Evolutionary conservation across 257 asterid genomes (phyloP).

Genomic region (Echites panduratus): DNA sequence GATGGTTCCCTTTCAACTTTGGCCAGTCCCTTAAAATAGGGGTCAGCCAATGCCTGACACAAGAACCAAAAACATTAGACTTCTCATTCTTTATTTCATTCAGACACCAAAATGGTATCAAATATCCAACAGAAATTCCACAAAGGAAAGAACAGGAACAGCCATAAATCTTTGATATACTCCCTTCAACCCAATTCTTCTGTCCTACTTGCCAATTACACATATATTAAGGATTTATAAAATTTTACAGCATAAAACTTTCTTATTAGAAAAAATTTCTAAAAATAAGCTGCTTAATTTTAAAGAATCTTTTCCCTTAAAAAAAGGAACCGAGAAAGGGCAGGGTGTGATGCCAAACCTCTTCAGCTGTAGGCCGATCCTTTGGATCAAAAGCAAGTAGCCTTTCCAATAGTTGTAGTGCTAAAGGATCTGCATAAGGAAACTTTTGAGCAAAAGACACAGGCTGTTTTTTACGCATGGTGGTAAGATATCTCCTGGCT

Average conservation of each 20-base stretch:
- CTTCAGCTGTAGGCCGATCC: slow-evolving; percentile 84
- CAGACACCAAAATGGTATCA: background rate
- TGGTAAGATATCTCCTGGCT: slow-evolving; percentile 77
- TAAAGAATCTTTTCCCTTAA: background rate
- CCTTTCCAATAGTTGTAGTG: slow-evolving; percentile 63
- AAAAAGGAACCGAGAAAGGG: background rate
- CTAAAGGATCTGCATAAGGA: slow-evolving; percentile 76
- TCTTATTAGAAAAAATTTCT: no score
- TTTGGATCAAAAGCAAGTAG: slow-evolving; percentile 84
- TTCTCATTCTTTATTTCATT: no score
- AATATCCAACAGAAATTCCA: background rate
- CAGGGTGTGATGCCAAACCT: slow-evolving; percentile 37
- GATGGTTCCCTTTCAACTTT: slow-evolving; percentile 82
- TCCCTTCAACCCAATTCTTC: no score
- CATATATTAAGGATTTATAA: no score
- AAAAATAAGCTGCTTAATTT: background rate
- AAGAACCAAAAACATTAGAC: slow-evolving; percentile 2
- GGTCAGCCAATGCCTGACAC: slow-evolving; percentile 69
- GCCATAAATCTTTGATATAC: background rate
- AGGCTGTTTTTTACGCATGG: slow-evolving; percentile 77
- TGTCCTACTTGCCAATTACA: no score
- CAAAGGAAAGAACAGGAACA: background rate
- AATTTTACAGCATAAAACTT: no score
- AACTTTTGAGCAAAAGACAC: slow-evolving; percentile 62
- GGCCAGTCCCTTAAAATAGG: slow-evolving; percentile 75